Evolutionary conservation across 805 yeast genomes (phyloP).

Genomic region (Blastobotrys americana): DNA sequence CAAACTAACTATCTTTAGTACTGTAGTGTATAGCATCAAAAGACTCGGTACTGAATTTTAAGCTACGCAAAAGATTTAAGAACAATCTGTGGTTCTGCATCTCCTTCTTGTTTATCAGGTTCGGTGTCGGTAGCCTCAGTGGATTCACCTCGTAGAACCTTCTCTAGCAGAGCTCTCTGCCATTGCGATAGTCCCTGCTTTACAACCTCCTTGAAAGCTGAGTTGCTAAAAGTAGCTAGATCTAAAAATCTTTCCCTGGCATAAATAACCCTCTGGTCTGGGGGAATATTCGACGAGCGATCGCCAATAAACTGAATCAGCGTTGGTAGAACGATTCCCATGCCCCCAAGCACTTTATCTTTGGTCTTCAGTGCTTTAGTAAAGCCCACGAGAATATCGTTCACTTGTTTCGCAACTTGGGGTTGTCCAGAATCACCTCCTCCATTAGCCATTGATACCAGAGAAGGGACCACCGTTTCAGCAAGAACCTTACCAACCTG

Average conservation of each 20-base stretch:
- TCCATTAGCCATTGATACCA: constrained; percentile 32
- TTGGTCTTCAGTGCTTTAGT: constrained; percentile 34
- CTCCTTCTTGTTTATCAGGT: constrained; percentile 12
- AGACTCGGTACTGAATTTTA: no score
- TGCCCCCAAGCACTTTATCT: constrained; percentile 26
- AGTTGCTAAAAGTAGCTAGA: constrained; percentile 26
- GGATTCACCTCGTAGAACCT: constrained; percentile 14
- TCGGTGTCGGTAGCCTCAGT: neutral
- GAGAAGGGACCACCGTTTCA: constrained; percentile 39
- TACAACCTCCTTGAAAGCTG: constrained; percentile 33
- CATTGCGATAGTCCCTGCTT: constrained; percentile 37
- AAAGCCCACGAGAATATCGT: constrained; percentile 46
- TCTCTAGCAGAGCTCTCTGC: constrained; percentile 19
- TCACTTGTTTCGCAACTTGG: constrained; percentile 25
- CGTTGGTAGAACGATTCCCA: constrained; percentile 31
- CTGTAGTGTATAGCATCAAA: no score
- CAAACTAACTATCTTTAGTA: no score
- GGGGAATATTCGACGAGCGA: constrained; percentile 19
- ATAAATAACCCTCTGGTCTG: constrained; percentile 15
- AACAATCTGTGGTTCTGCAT: constrained; percentile 37
- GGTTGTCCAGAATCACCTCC: constrained; percentile 12
- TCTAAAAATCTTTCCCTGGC: constrained; percentile 26
- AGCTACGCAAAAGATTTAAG: constrained; percentile 39
- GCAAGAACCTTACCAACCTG: constrained; percentile 35
- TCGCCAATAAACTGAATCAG: constrained; percentile 32